These are phyloP conservation scores for Ogataea pignaliae DNA, from an alignment of 805 yeast genomes.

Conservation along the genomic window DNA sequence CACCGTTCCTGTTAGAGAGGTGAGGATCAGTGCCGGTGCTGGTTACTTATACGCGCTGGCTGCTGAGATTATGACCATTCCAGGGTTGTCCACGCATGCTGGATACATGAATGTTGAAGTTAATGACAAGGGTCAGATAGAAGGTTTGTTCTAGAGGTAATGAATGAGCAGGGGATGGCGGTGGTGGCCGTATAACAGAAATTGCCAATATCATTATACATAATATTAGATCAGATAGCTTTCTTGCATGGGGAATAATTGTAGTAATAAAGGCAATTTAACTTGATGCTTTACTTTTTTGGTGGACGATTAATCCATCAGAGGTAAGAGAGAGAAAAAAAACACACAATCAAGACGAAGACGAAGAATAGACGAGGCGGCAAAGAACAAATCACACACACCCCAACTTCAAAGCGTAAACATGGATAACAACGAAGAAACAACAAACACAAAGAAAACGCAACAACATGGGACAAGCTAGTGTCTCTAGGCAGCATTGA, in stretches of 20 bases:
- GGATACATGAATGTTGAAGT: constrained; percentile 87
- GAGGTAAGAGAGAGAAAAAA: too few relatives aligned
- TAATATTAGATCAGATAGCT: too few relatives aligned
- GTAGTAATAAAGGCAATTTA: too few relatives aligned
- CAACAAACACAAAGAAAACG: neutral
- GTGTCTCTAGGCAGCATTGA: constrained; percentile 19
- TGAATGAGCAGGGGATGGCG: too few relatives aligned
- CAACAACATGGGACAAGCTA: neutral
- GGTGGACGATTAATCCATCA: too few relatives aligned
- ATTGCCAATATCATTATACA: too few relatives aligned
- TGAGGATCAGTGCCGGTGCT: constrained; percentile 82
- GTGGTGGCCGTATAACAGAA: too few relatives aligned
- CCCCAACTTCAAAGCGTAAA: neutral
- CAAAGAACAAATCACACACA: too few relatives aligned
- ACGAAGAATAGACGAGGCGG: too few relatives aligned
- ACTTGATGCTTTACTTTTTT: too few relatives aligned
- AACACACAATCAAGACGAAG: too few relatives aligned
- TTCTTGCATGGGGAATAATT: too few relatives aligned
- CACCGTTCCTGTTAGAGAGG: constrained; percentile 76
- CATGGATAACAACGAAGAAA: neutral
- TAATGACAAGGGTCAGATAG: constrained; percentile 74
- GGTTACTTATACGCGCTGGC: constrained; percentile 83
- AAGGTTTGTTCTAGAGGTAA: constrained; percentile 66
- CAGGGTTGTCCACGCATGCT: constrained; percentile 80
- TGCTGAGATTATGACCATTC: constrained; percentile 82